phyloP scores from a whole-genome alignment of 345 rosid genomes.

The Linum lewisii region DNA sequence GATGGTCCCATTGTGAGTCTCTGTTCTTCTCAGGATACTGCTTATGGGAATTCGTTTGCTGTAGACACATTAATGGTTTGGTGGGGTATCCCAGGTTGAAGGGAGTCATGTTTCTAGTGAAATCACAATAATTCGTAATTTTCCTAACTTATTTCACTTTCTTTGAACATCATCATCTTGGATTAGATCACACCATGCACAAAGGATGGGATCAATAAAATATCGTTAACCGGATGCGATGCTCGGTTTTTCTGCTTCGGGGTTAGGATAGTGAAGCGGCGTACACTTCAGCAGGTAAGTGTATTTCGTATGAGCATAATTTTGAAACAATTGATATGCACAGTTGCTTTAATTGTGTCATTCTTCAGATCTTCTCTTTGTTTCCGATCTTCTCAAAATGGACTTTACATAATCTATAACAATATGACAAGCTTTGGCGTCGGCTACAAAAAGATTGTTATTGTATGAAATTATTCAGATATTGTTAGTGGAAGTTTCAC shows the following conservation, averaged over 20 bases:
- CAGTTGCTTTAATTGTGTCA: neutral
- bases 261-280: slow-evolving; percentile 71
- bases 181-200: slow-evolving; percentile 58
- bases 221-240: slow-evolving; percentile 69
- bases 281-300: slow-evolving; percentile 71
- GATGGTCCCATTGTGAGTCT: slow-evolving; percentile 88
- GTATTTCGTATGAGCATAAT: neutral
- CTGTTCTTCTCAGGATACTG: slow-evolving; percentile 2
- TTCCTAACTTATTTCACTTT: neutral
- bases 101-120: neutral
- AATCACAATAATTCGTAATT: neutral
- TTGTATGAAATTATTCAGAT: no score
- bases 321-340: no score
- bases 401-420: neutral
- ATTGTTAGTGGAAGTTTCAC: no score
- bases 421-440: no score
- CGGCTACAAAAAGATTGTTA: no score
- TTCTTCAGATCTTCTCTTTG: neutral
- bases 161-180: slow-evolving; percentile 10
- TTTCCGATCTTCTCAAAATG: neutral
- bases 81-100: neutral
- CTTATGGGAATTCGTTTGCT: neutral
- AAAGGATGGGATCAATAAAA: slow-evolving; percentile 79
- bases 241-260: slow-evolving; percentile 84
- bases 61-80: neutral